Base-by-base conservation (phyloP, 2,329 filamentous ascomycete genomes). In the Sphaerulina populicola region DNA sequence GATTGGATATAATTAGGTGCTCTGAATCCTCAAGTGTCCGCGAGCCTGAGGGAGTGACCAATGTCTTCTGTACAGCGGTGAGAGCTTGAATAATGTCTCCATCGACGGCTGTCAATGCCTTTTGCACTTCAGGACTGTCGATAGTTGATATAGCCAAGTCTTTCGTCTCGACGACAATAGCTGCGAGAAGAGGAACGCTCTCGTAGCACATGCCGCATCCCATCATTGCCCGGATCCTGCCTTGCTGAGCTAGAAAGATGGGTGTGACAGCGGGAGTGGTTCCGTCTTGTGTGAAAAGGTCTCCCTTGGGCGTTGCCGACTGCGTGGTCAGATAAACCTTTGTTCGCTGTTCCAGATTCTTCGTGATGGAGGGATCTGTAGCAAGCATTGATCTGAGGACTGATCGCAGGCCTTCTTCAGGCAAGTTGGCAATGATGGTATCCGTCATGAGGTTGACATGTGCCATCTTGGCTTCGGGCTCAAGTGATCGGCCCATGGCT, bases 371-470 rank as follows among this genome's bases (percentile, higher is more conserved):
- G 14, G 56, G 53, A 41, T 58, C 51, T 2, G 53, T 42, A 7
- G 56, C 53, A 9, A 58, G 47, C 51, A 58, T 53, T 6, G 53
- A 50, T 30, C 56, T 21, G n/a, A 58, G 27, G 4, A 58, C 51
- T 9, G 53, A 48, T 6, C 56, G 48, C 8, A 58, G 33, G 36
- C 50, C 53, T 14, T 54, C 51, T 41, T 50, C 44, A 1, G 56
- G 51, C 10, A 58, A 14, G 31, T 52, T 52, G 35, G 53, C 54
- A 23, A 56, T 50, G 33, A 58, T 50, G 7, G 56, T 56, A 21
- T 58, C 56, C 11, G 49, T 46, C 56, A 58, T 58, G 42, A 58
- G 43, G 30, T 58, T 58, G 45, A 58, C 56, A 38, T 58, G 56
- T 11, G 56, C 53, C 53, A 56, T 56, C 23, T 56, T 57, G 36